A percentile compares a stretch with the other conserved stretches of the same genome.
Conservation (phyloP, 768 basidiomycete species). For the Russula abietina region DNA sequence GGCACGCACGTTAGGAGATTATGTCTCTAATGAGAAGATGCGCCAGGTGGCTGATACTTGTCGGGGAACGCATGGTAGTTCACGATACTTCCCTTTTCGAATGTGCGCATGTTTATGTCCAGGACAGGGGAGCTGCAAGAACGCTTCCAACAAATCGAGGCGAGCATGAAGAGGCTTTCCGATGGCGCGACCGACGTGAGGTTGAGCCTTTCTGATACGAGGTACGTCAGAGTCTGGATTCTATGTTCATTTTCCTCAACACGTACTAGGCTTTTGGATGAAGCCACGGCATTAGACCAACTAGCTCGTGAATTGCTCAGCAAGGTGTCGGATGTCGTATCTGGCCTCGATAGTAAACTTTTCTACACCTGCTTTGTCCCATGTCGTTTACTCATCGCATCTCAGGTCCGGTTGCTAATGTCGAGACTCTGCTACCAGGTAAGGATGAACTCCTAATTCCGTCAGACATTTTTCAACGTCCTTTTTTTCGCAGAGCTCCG, state of each 20-base stretch:
- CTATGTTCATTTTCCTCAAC: background rate
- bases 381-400: background rate
- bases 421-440: conserved; percentile 53
- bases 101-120: conserved; percentile 3
- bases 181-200: conserved; percentile 24
- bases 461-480: background rate
- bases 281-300: conserved; percentile 16
- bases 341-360: conserved; percentile 15
- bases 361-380: background rate
- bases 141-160: conserved; percentile 46
- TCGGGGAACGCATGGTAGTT: conserved; percentile 58
- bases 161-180: conserved; percentile 22
- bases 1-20: conserved; percentile 68
- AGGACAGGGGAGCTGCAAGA: conserved; percentile 36
- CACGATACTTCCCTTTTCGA: background rate
- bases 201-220: conserved; percentile 13
- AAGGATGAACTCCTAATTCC: background rate
- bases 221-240: conserved; percentile 7
- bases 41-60: conserved; percentile 71
- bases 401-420: conserved; percentile 42
- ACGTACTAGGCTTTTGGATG: conserved; percentile 16
- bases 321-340: conserved; percentile 17
- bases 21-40: conserved; percentile 77
- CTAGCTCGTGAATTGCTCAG: conserved; percentile 14
- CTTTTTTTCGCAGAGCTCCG: conserved; percentile 23